Conservation (phyloP, 1,139 yeast genomes). For the Fermentozyma sake region DNA sequence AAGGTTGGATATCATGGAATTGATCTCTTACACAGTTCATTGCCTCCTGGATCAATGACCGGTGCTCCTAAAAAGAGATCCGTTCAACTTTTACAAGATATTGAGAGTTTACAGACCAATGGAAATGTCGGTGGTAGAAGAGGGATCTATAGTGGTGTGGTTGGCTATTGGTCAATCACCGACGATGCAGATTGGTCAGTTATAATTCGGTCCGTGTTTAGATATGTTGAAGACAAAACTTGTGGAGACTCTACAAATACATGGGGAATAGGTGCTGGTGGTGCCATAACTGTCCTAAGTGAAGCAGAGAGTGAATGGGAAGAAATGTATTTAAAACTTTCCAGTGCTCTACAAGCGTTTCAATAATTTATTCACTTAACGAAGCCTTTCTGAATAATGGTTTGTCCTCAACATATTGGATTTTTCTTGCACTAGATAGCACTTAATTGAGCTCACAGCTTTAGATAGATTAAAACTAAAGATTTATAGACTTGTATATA, state of each 20-base stretch:
- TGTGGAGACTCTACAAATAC: constrained; percentile 25
- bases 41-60: constrained; percentile 99
- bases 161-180: constrained; percentile 91
- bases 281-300: constrained; percentile 91
- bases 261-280: constrained; percentile 98
- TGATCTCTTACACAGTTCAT: constrained; percentile 69
- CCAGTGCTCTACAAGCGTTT: constrained; percentile 72
- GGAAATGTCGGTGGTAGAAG: constrained; percentile 51
- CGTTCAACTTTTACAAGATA: constrained; percentile 68
- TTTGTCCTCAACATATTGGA: neutral
- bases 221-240: constrained; percentile 50
- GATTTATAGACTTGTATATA: neutral
- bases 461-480: no score
- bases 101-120: constrained; percentile 37
- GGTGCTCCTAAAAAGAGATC: constrained; percentile 97
- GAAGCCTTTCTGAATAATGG: neutral
- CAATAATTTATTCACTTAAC: constrained; percentile 4
- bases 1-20: constrained; percentile 54
- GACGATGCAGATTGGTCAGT: constrained; percentile 97
- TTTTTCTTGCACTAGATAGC: no score
- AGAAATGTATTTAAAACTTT: constrained; percentile 80
- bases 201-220: constrained; percentile 77
- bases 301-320: constrained; percentile 83
- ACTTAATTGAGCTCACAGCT: no score
- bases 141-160: constrained; percentile 91